These are phyloP conservation scores for Pseudocercospora macadamiae DNA, from an alignment of 2,329 filamentous ascomycete genomes.

Conservation along the genomic window DNA sequence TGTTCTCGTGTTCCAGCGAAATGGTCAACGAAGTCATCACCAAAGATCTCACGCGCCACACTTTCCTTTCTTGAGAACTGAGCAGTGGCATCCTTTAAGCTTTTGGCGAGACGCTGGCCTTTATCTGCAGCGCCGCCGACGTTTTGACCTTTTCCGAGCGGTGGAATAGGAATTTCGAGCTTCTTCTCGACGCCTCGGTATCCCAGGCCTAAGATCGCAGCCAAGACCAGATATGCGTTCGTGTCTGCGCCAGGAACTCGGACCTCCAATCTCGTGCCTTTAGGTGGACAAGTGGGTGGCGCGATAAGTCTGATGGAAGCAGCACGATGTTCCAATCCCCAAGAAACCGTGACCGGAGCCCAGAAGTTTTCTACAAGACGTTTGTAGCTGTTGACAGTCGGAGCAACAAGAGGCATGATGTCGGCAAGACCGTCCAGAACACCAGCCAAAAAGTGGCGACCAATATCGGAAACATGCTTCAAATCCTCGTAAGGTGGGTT, in stretches of 20 bases:
- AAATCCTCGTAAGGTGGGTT: constrained; percentile 75
- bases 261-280: constrained; percentile 88
- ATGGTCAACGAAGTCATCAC: constrained; percentile 94
- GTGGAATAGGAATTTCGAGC: constrained; percentile 77
- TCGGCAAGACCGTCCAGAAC: constrained; percentile 86
- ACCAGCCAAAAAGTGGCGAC: constrained; percentile 90
- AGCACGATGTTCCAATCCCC: constrained; percentile 93
- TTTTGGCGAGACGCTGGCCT: constrained; percentile 80
- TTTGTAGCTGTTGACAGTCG: constrained; percentile 97
- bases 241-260: constrained; percentile 92
- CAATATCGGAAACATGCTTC: constrained; percentile 79
- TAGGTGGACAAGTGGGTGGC: constrained; percentile 80
- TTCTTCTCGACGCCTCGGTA: constrained; percentile 94
- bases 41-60: constrained; percentile 90
- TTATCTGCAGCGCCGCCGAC: constrained; percentile 72
- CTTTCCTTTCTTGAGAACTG: constrained; percentile 77
- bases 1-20: constrained; percentile 91
- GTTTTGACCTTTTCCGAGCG: constrained; percentile 81
- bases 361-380: constrained; percentile 98
- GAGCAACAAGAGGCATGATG: constrained; percentile 92
- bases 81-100: constrained; percentile 78
- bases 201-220: constrained; percentile 83
- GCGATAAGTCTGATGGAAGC: constrained; percentile 88
- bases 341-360: constrained; percentile 96
- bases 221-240: constrained; percentile 84